Base-by-base conservation (phyloP, 148 eudicot species). In the Talinum fruticosum region DNA sequence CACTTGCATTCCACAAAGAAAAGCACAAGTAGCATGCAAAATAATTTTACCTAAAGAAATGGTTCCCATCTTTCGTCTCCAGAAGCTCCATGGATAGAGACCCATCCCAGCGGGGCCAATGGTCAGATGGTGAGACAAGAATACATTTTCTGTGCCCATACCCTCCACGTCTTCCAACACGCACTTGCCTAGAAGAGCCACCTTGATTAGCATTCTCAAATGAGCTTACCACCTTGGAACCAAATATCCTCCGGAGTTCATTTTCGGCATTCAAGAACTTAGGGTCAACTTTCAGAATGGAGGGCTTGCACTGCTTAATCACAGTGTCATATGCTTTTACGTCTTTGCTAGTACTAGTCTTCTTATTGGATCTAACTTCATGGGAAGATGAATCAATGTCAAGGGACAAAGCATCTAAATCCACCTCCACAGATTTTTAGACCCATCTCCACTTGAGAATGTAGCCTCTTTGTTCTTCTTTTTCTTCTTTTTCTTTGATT, bases 21-120 rank as follows among this genome's bases (percentile, higher is more conserved):
- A 32, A 19, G 28, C n/a, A 34, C 16, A 54, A 13, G 23, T 15
- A 78, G 47, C 62, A 14, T 21, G 16, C 65, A 23, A 67, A 26
- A 26, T 30, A 69, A 24, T 74, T 45, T 75, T 79, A 90, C 99
- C 91, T 89, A 80, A 96, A 96, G 80, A 87, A 87, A 79, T 90
- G 86, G 75, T 64, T 87, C 61, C 93, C 95, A 44, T 87, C 88
- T 72, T 74, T 90, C 28, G 88, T 87, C 80, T 91, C 92, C 73
- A 96, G n/a, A 79, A 87, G 96, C 89, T 96, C 97, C 99, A 96
- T 96, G 26, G 91, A 87, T 24, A 96, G 75, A 79, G 92, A 93
- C 15, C 99, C 99, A 87, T 93, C 98, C 99, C 99, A 96, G 28
- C 92, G 94, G 10, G 92, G 92, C 99, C 99, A 93, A 82, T 96